A percentile compares a stretch with the other conserved stretches of the same genome.
Conservation (phyloP, 129 eudicot genomes). For the Flaveria ramosissima region DNA sequence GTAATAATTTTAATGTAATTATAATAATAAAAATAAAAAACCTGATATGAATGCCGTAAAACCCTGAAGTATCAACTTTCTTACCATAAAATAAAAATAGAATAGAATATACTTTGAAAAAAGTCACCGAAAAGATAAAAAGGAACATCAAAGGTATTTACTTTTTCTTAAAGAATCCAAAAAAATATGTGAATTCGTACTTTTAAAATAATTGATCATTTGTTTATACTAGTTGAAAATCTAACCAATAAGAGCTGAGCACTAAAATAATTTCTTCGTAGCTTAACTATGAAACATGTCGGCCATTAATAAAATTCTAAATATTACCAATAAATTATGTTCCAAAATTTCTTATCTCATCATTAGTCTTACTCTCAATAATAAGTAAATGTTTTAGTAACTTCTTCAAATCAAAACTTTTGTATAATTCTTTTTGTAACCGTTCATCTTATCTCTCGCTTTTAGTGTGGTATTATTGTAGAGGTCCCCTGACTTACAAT, state of each 20-base stretch:
- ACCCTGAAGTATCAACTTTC: background rate
- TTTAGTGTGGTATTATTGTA: too few relatives aligned
- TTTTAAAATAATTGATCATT: background rate
- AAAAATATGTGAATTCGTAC: background rate
- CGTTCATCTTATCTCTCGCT: too few relatives aligned
- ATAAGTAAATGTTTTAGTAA: background rate
- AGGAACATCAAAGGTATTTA: background rate
- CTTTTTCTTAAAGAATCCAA: background rate
- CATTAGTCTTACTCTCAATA: background rate
- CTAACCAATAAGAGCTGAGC: conserved; percentile 10
- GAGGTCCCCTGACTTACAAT: too few relatives aligned
- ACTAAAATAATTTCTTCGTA: conserved; percentile 8
- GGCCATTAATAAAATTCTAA: conserved; percentile 20
- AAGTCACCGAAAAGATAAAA: background rate
- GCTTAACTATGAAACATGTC: conserved; percentile 35
- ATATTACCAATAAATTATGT: background rate
- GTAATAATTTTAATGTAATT: too few relatives aligned
- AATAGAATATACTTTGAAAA: background rate
- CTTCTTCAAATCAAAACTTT: background rate
- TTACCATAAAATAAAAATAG: background rate
- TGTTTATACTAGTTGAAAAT: conserved; percentile 1
- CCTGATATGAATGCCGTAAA: too few relatives aligned
- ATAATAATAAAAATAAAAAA: too few relatives aligned
- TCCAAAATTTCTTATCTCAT: background rate
- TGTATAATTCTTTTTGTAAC: background rate